A percentile compares a stretch with the other conserved stretches of the same genome.
These are phyloP conservation scores for Pichia sp. DNA, from an alignment of 1,139 yeast genomes.

Conservation along the genomic window DNA sequence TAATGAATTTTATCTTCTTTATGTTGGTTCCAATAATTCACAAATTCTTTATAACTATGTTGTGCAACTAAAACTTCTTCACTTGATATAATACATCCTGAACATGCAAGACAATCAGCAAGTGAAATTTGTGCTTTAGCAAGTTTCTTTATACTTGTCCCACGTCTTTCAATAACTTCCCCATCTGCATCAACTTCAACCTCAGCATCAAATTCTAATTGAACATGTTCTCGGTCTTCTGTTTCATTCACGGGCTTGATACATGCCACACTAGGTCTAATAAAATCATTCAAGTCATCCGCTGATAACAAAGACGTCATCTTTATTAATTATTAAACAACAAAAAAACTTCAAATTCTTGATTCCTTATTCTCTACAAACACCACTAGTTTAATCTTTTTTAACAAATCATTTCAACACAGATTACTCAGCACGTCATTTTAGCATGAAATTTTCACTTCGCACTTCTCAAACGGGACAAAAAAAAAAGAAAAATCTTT, in stretches of 20 bases:
- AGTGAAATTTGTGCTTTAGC: conserved; percentile 84
- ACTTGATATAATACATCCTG: conserved; percentile 95
- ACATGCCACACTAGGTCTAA: conserved; percentile 91
- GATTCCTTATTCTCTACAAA: not conserved
- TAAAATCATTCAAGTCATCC: conserved; percentile 89
- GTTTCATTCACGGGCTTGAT: conserved; percentile 68
- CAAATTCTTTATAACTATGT: conserved; percentile 78
- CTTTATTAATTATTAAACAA: too few relatives aligned
- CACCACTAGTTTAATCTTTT: too few relatives aligned
- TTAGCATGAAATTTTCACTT: too few relatives aligned
- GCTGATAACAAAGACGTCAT: conserved; percentile 89
- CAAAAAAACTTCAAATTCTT: too few relatives aligned
- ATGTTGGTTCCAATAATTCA: conserved; percentile 47
- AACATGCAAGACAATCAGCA: conserved; percentile 92
- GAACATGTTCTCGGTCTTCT: conserved; percentile 19
- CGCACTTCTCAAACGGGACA: too few relatives aligned
- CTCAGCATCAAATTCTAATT: conserved; percentile 46
- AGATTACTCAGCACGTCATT: too few relatives aligned
- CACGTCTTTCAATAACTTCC: conserved; percentile 54
- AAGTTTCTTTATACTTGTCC: conserved; percentile 43
- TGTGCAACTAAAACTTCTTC: conserved; percentile 89
- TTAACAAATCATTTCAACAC: too few relatives aligned
- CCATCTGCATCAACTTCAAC: conserved; percentile 54
- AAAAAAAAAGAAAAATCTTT: too few relatives aligned
- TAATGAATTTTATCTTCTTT: conserved; percentile 35